These are phyloP conservation scores for Monosporascus sp. DNA, from an alignment of 2,329 filamentous ascomycete genomes.

Conservation along the genomic window DNA sequence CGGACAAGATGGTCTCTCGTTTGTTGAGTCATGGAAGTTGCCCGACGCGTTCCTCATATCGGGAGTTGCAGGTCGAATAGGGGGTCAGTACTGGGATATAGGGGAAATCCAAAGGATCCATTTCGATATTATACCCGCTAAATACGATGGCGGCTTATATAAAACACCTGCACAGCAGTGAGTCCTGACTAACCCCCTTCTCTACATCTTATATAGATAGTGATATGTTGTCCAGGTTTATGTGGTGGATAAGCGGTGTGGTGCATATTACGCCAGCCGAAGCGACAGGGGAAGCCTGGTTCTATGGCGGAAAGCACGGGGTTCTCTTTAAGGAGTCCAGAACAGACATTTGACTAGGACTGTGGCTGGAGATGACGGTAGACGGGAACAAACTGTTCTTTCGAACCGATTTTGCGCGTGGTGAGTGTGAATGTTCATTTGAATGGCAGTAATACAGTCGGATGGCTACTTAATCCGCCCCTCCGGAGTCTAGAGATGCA, in stretches of 20 bases:
- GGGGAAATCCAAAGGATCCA: not conserved
- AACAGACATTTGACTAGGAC: not conserved
- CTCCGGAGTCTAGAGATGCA: too few relatives aligned
- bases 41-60: not conserved
- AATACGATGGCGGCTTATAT: not conserved
- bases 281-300: not conserved
- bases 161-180: not conserved
- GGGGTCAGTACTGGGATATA: not conserved
- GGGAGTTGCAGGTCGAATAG: not conserved
- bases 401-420: too few relatives aligned
- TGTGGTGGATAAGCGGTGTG: not conserved
- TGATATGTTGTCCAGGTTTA: not conserved
- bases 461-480: too few relatives aligned
- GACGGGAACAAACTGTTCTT: too few relatives aligned
- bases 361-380: not conserved
- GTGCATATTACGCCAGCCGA: not conserved
- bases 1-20: not conserved
- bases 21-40: not conserved
- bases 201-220: not conserved
- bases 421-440: too few relatives aligned
- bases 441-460: too few relatives aligned
- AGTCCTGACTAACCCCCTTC: not conserved
- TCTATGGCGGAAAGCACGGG: not conserved
- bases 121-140: not conserved
- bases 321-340: not conserved